Evolutionary conservation across 352 stramenopile species (phyloP).

Genomic region (Phytophthora sp.): DNA sequence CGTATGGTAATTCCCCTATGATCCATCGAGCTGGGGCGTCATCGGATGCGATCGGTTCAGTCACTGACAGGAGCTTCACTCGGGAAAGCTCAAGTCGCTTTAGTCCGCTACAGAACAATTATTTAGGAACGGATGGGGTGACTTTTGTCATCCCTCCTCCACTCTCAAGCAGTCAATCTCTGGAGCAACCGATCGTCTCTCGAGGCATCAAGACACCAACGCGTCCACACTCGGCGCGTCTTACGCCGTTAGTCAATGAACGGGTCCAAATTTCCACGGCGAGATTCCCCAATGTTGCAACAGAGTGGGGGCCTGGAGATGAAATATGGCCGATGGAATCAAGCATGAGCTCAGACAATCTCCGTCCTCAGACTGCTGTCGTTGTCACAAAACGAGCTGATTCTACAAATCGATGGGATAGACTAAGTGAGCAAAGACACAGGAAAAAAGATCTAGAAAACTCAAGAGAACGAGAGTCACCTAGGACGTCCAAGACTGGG

Average conservation of each 20-base stretch:
- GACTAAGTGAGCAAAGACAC: constrained; percentile 2
- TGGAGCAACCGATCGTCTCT: constrained; percentile 27
- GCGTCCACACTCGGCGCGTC: constrained; percentile 39
- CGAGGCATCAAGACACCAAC: constrained; percentile 35
- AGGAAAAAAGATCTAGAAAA: constrained; percentile 17
- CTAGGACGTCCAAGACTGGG: constrained; percentile 1
- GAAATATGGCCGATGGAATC: constrained; percentile 27
- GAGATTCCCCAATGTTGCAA: constrained; percentile 21
- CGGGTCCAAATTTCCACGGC: constrained; percentile 46
- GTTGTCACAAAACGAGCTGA: constrained; percentile 46
- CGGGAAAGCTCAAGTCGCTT: constrained; percentile 30
- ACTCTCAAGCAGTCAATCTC: constrained; percentile 40
- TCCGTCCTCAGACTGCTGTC: constrained; percentile 43
- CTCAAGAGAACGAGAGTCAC: constrained; percentile 23
- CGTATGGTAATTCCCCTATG: constrained; percentile 47
- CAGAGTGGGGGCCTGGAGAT: constrained; percentile 22
- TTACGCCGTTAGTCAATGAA: constrained; percentile 50
- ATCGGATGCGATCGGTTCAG: constrained; percentile 18
- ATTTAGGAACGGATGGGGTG: constrained; percentile 40
- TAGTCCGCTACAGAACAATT: constrained; percentile 56
- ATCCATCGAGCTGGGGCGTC: constrained; percentile 24
- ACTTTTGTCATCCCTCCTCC: constrained; percentile 64
- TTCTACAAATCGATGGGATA: constrained; percentile 14
- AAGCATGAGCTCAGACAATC: constrained; percentile 23
- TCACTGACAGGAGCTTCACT: constrained; percentile 13